Evolutionary conservation across 1,284 basidiomycete genomes (phyloP), one percentile per base, ranked within the genome.

Genomic region (Fomitopsis schrenkii): DNA sequence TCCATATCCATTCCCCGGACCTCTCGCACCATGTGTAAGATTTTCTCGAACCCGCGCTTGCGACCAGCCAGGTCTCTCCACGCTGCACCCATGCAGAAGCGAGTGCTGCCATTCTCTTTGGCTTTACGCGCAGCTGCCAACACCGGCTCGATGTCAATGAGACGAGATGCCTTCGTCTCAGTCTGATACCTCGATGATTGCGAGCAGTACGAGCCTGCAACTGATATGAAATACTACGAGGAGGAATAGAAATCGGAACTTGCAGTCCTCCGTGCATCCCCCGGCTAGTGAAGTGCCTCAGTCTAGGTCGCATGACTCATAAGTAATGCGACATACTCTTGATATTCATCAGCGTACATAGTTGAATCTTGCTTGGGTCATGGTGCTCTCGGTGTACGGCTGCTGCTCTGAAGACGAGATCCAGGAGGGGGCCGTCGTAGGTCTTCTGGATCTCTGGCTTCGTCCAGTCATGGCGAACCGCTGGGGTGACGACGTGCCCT

Each of bases 71-170:
- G 84, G 75, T 98, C 97, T 67, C 97, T 83, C 97, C 97, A 99
- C n/a, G 97, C 97, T 4, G 97, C 96, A 60, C 97, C 97, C 97
- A 98, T 98, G 76, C 97, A 99, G 80, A 98, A 98, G 28, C 97
- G 84, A 22, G 97, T 99, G 72, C 93, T 95, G 36, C 97, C 97
- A 71, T 98, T 98, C 65, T 81, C 95, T 74, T 98, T 98, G 35
- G 97, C 97, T 73, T 93, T 90, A 33, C 94, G 85, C 28, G 97
- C 95, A 22, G 90, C 95, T 73, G 90, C 88, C 30, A 99, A 79
- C 10, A 99, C 97, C 9, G 94, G 94, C 71, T 96, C 96, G 59
- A 98, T 80, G 59, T 95, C 89, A n/a, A 97, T 83, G 38, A 99
- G 80, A 64, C 88, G 87, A 35, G 93, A 92, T 36, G 97, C 96